phyloP scores from a whole-genome alignment of 139 green algal genomes.

The Coelastrella sp. region DNA sequence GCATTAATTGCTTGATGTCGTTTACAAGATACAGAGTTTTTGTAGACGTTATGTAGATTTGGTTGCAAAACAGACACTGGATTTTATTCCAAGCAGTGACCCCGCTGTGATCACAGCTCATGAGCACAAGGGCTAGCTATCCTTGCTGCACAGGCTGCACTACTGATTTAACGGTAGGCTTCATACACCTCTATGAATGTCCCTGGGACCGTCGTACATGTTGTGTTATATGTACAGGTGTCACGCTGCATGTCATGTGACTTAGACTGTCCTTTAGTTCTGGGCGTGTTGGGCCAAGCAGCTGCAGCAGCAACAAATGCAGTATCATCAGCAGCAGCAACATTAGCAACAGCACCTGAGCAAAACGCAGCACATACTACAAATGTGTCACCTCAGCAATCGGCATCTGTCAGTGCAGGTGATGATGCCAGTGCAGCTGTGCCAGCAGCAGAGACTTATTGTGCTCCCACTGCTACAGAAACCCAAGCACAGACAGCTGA shows the following conservation, averaged over 20 bases:
- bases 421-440: background rate
- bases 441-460: background rate
- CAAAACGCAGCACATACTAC: background rate
- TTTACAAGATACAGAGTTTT: background rate
- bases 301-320: constrained; percentile 33
- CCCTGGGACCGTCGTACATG: background rate
- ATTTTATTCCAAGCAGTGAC: too few relatives aligned
- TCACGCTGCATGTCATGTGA: constrained; percentile 34
- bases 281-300: background rate
- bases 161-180: too few relatives aligned
- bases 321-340: constrained; percentile 26
- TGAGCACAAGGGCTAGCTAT: too few relatives aligned
- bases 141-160: too few relatives aligned
- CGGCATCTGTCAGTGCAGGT: background rate
- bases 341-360: constrained; percentile 1
- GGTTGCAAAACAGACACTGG: too few relatives aligned
- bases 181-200: background rate
- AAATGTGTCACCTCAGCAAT: background rate
- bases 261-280: constrained; percentile 15
- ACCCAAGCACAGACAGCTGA: background rate
- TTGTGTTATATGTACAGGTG: constrained; percentile 2
- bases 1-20: too few relatives aligned
- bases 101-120: too few relatives aligned
- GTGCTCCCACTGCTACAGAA: background rate
- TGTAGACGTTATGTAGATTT: background rate